Percentiles rank a stretch among this genome's conserved stretches.
Conservation (phyloP, 345 rosid species). For the Arabidopsis suecica region DNA sequence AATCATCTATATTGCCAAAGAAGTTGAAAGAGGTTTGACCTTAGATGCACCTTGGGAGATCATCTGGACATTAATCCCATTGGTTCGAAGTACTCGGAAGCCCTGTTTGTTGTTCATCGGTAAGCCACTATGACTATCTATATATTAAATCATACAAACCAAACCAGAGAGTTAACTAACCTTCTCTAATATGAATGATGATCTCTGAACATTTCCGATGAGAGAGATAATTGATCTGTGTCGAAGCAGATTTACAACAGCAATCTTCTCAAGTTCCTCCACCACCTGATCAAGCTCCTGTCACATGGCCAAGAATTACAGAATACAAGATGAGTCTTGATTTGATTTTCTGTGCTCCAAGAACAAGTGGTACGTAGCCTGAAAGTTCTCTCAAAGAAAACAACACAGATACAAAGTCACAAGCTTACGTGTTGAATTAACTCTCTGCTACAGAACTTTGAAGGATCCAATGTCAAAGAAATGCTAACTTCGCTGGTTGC, state of each 20-base stretch:
- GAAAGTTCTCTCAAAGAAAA: not conserved
- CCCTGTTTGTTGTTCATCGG: slow-evolving; percentile 51
- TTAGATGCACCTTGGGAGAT: slow-evolving; percentile 94
- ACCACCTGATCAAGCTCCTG: slow-evolving; percentile 88
- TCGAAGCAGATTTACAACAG: slow-evolving; percentile 72
- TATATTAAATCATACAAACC: not conserved
- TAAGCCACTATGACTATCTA: not conserved
- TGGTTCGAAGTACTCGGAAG: slow-evolving; percentile 72
- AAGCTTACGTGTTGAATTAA: slow-evolving; percentile 67
- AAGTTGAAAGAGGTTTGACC: slow-evolving; percentile 48
- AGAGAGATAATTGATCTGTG: slow-evolving; percentile 84
- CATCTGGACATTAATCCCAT: slow-evolving; percentile 87
- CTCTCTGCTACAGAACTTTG: slow-evolving; percentile 89
- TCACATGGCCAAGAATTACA: slow-evolving; percentile 23
- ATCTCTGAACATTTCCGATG: slow-evolving; percentile 81
- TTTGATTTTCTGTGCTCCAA: slow-evolving; percentile 12
- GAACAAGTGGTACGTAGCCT: not conserved
- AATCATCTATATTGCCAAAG: not conserved
- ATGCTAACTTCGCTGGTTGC: slow-evolving; percentile 96
- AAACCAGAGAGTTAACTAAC: slow-evolving; percentile 41
- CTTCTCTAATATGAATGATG: slow-evolving; percentile 88
- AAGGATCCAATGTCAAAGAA: slow-evolving; percentile 89
- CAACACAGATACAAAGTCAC: not conserved
- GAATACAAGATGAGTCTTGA: slow-evolving; percentile 3
- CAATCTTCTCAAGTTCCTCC: slow-evolving; percentile 89